Evolutionary conservation across 78 protist species (phyloP).

Genomic region (Planoprotostelium fungivorum): DNA sequence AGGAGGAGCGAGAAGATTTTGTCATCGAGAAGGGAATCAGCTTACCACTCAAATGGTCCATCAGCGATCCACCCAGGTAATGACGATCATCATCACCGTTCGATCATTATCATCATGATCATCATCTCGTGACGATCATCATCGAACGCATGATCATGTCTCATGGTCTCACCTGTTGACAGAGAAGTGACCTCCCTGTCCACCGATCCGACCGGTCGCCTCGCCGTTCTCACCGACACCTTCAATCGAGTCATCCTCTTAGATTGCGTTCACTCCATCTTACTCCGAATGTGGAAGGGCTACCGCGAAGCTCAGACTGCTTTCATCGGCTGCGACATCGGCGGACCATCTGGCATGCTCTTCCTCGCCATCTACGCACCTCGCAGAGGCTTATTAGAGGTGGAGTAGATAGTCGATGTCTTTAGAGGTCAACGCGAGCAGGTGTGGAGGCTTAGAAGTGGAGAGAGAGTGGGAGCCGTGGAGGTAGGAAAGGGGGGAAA

Average conservation of each 20-base stretch:
- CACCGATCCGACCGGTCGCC: constrained; percentile 59
- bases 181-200: constrained; percentile 16
- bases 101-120: too few relatives aligned
- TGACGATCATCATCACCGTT: too few relatives aligned
- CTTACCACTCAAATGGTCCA: constrained; percentile 14
- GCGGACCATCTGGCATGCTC: not conserved
- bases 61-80: constrained; percentile 15
- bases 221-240: constrained; percentile 36
- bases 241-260: constrained; percentile 60
- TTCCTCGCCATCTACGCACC: not conserved
- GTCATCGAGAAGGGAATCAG: constrained; percentile 32
- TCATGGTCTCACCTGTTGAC: not conserved
- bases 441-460: not conserved
- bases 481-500: not conserved
- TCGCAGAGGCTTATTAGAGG: not conserved
- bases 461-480: not conserved
- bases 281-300: constrained; percentile 69
- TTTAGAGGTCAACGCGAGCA: not conserved
- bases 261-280: constrained; percentile 28
- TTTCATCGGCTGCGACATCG: constrained; percentile 7
- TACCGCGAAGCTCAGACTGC: constrained; percentile 74
- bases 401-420: not conserved
- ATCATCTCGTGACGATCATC: not conserved
- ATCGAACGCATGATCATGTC: not conserved
- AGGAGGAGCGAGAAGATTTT: not conserved